Evolutionary conservation across 2,329 filamentous ascomycete species (phyloP).

Genomic region (Ophiosphaerella korrae): DNA sequence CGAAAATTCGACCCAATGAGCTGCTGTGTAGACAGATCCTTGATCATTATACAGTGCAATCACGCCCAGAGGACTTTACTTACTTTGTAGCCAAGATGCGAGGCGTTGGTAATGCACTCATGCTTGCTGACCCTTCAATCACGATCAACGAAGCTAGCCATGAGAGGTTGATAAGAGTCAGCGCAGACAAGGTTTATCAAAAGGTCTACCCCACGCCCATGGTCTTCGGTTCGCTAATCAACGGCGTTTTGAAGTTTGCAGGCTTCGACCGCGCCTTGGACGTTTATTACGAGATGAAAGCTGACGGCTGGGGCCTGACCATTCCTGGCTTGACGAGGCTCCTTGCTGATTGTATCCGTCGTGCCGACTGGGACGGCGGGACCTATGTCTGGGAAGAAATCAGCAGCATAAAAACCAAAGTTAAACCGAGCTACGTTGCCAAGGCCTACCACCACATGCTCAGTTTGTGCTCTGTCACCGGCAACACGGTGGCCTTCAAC

Average conservation of each 20-base stretch:
- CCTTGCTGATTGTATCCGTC: conserved; percentile 48
- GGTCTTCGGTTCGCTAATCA: conserved; percentile 50
- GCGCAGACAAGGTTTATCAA: conserved; percentile 46
- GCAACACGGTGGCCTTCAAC: conserved; percentile 40
- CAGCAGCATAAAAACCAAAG: conserved; percentile 32
- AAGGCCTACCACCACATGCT: conserved; percentile 42
- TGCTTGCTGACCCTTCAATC: conserved; percentile 48
- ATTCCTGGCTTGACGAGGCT: conserved; percentile 46
- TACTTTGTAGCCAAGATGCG: conserved; percentile 50
- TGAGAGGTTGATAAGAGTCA: conserved; percentile 31
- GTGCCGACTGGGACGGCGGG: conserved; percentile 43
- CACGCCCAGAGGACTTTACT: conserved; percentile 42
- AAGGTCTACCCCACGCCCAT: conserved; percentile 51
- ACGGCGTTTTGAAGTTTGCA: conserved; percentile 51
- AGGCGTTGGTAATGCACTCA: conserved; percentile 46
- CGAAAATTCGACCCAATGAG: conserved; percentile 54
- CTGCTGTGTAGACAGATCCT: conserved; percentile 50
- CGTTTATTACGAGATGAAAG: conserved; percentile 50
- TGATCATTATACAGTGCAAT: conserved; percentile 44
- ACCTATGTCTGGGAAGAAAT: conserved; percentile 52
- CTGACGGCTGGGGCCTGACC: conserved; percentile 54
- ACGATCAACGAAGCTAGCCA: conserved; percentile 40
- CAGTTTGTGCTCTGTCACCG: conserved; percentile 37
- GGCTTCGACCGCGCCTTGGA: conserved; percentile 52
- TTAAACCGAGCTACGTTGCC: conserved; percentile 26